Evolutionary conservation across 495 filamentous ascomycete genomes (phyloP), one percentile per base, ranked within the genome.

Genomic region (Copromyces sp.): DNA sequence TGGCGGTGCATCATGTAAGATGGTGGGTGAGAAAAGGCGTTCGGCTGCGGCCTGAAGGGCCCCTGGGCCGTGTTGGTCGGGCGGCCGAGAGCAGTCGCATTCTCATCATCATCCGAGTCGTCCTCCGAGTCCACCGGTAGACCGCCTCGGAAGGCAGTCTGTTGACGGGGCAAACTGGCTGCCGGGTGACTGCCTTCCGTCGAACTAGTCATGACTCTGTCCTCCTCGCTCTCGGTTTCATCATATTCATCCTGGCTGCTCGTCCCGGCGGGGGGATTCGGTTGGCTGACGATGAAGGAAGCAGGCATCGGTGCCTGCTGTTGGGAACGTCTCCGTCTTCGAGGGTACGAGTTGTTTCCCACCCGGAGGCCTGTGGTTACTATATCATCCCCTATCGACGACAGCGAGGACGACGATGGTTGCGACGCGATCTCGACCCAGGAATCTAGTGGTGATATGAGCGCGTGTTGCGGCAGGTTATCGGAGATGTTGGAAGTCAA

Each of bases 361-460:
- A 97, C 90, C 35, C 90, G 89, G 17, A 97, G 88, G 16, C 93
- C 93, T 9, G 92, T 94, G 16, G 92, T 94, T 70, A 96, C 91
- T 75, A 97, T 92, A 71, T 97, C 94, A 70, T 97, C 94, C 73
- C 87, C 91, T 69, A 91, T 90, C 24, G 93, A 97, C 14, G 94
- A 97, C n/a, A 95, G 84, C 16, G 95, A 97, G 11, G 94, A 95
- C 16, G 88, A 89, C 2, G 94, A 97, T 29, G 95, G 93, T 72
- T 96, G 93, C 3, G 95, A 98, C 65, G 92, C 87, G 71, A 99
- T 89, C 80, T 99, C 95, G 78, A 99, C 90, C 95, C 95, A 99
- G 2, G 95, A 98, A 82, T 98, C 95, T 94, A 88, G 78, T 42
- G 14, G 47, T 77, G 61, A 84, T 86, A 78, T 86, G 79, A 76